Evolutionary conservation across 148 eudicot genomes (phyloP).

Genomic region (Euryodendron excelsum): DNA sequence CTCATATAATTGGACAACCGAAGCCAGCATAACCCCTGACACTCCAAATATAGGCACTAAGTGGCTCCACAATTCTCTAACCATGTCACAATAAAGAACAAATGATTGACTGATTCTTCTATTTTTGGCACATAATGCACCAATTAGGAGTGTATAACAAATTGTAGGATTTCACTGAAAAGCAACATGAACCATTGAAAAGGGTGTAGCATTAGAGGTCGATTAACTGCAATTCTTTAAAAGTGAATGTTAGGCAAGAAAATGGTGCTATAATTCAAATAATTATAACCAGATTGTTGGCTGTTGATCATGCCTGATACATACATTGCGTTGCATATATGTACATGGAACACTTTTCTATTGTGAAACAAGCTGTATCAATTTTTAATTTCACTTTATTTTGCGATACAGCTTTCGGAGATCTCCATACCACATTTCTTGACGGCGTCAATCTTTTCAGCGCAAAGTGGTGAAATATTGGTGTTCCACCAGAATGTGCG

Average conservation of each 20-base stretch:
- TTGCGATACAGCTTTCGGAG: constrained; percentile 73
- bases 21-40: too few species aligned
- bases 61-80: too few species aligned
- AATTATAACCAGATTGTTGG: neutral
- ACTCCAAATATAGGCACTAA: too few species aligned
- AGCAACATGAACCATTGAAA: neutral
- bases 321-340: neutral
- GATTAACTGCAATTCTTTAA: neutral
- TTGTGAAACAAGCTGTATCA: neutral
- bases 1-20: too few species aligned
- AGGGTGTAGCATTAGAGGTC: neutral
- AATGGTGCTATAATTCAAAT: too few species aligned
- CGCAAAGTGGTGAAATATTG: constrained; percentile 62
- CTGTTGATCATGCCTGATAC: constrained; percentile 19
- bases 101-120: too few species aligned
- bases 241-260: neutral
- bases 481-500: constrained; percentile 68
- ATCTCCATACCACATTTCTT: constrained; percentile 89
- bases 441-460: constrained; percentile 94
- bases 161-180: neutral
- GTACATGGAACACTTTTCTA: neutral
- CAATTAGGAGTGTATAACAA: too few species aligned
- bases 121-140: too few species aligned
- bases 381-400: neutral
- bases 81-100: too few species aligned